Percentiles rank a stretch among this genome's conserved stretches.
Evolutionary conservation across 441 rosid genomes (phyloP).

Genomic region (Theobroma grandiflorum): DNA sequence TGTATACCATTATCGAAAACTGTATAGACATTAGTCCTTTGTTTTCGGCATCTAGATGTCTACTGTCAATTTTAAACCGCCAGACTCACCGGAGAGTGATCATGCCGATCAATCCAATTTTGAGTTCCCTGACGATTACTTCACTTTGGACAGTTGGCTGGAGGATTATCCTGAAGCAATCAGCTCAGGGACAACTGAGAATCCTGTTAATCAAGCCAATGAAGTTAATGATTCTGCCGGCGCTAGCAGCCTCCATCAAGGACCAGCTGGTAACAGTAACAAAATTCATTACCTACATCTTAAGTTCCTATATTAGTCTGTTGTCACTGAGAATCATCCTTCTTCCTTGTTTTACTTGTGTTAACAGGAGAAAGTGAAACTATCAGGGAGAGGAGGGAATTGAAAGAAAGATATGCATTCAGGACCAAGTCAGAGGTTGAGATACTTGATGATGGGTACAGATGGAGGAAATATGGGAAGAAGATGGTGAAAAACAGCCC

Average conservation of each 20-base stretch:
- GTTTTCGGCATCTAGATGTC: constrained; percentile 27
- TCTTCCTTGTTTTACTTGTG: not conserved
- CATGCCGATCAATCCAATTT: constrained; percentile 41
- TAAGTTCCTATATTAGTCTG: not conserved
- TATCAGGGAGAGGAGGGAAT: constrained; percentile 46
- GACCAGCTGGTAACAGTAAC: constrained; percentile 48
- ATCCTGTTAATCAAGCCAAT: constrained; percentile 46
- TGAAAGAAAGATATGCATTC: constrained; percentile 76
- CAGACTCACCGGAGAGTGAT: constrained; percentile 43
- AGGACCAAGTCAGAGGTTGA: constrained; percentile 82
- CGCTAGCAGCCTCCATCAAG: constrained; percentile 39
- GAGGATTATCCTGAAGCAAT: constrained; percentile 53
- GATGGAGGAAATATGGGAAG: constrained; percentile 97
- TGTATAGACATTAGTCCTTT: not conserved
- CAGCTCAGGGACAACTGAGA: constrained; percentile 35
- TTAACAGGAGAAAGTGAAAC: constrained; percentile 38
- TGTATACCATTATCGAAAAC: not conserved
- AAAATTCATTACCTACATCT: not conserved
- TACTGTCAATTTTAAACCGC: constrained; percentile 22
- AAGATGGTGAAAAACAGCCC: constrained; percentile 96
- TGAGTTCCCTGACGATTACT: constrained; percentile 61
- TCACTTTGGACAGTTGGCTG: constrained; percentile 58
- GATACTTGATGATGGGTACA: constrained; percentile 86
- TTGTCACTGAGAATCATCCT: not conserved
- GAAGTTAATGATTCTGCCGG: constrained; percentile 43